Conservation (phyloP, 352 stramenopile species). For the Aphanomyces euteiches region DNA sequence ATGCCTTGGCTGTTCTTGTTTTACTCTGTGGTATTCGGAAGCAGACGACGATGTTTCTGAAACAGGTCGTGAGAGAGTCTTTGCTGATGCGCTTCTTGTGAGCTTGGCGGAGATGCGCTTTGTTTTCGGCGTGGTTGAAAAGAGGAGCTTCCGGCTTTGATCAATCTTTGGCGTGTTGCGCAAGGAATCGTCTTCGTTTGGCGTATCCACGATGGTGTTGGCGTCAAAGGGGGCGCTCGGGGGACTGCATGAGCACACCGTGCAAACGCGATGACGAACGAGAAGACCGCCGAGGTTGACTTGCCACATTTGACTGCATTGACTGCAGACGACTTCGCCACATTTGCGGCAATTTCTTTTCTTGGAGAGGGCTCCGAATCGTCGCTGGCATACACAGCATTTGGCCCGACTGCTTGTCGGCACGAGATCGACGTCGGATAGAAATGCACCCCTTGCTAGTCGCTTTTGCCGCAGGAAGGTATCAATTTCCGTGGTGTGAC, state of each 20-base stretch:
- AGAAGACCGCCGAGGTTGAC: conserved; percentile 44
- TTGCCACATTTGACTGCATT: conserved; percentile 57
- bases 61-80: no score
- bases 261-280: conserved; percentile 58
- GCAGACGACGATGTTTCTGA: no score
- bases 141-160: no score
- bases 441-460: conserved; percentile 50
- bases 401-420: conserved; percentile 50
- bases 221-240: background rate
- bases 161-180: no score
- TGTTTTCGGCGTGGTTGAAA: no score
- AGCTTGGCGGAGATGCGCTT: no score
- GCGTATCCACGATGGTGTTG: conserved; percentile 11
- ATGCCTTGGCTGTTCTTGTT: no score
- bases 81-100: no score
- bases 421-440: conserved; percentile 64
- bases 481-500: conserved; percentile 44
- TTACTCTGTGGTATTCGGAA: no score
- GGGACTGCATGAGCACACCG: conserved; percentile 38
- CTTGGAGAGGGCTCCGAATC: conserved; percentile 55
- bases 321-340: conserved; percentile 64
- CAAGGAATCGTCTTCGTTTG: no score
- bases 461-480: conserved; percentile 50
- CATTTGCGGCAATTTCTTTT: conserved; percentile 67
- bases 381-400: conserved; percentile 55